Conservation (phyloP, 179 eudicot species). For the Pouteria campechiana region DNA sequence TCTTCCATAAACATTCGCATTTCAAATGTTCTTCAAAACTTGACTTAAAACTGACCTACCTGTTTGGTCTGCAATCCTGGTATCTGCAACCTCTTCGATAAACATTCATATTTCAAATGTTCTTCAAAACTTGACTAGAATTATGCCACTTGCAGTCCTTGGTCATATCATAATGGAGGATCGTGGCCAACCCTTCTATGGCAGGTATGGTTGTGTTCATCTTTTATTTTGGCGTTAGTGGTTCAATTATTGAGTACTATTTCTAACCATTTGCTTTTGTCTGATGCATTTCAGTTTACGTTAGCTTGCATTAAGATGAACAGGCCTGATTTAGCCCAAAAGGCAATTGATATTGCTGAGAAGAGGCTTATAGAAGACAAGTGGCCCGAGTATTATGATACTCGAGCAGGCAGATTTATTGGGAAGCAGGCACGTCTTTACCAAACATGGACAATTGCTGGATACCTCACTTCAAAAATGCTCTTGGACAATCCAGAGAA, state of each 20-base stretch:
- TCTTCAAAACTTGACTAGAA: too few species aligned
- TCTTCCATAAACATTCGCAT: too few species aligned
- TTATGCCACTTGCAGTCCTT: constrained; percentile 65
- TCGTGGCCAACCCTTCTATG: constrained; percentile 93
- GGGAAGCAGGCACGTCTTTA: constrained; percentile 78
- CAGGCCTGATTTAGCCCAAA: constrained; percentile 59
- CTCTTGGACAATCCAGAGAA: constrained; percentile 48
- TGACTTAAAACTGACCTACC: too few species aligned
- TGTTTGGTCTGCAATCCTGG: too few species aligned
- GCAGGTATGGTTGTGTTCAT: constrained; percentile 45
- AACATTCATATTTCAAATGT: too few species aligned
- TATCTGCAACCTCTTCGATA: too few species aligned
- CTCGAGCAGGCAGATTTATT: constrained; percentile 54
- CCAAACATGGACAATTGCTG: constrained; percentile 90
- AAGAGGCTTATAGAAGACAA: constrained; percentile 43
- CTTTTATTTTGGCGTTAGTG: neutral
- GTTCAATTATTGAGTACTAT: too few species aligned
- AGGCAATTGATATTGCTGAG: constrained; percentile 60
- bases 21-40: too few species aligned
- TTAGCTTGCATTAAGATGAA: constrained; percentile 89
- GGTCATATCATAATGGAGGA: constrained; percentile 98
- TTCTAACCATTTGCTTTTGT: neutral
- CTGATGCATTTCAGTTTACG: constrained; percentile 53
- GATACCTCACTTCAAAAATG: constrained; percentile 62
- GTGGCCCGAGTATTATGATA: constrained; percentile 92